Conservation (phyloP, 345 rosid species). For the Triadica sebifera region DNA sequence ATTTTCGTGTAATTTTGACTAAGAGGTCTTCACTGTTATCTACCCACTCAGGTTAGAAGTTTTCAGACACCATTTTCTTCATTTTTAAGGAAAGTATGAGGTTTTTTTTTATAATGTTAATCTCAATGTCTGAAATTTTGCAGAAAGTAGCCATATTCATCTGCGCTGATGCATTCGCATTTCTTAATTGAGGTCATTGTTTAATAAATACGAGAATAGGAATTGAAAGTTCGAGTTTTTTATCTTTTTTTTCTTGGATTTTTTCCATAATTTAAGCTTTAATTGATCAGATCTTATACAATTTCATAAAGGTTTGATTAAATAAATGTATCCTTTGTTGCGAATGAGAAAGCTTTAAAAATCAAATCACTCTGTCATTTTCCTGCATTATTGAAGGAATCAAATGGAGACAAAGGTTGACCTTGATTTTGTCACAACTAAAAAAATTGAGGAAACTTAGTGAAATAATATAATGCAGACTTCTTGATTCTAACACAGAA, state of each 20-base stretch:
- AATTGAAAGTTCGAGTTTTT: not conserved
- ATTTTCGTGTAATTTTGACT: constrained; percentile 75
- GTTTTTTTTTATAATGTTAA: not conserved
- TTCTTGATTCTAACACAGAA: not conserved
- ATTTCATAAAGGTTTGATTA: not conserved
- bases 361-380: not conserved
- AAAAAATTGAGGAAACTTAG: not conserved
- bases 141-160: not conserved
- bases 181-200: not conserved
- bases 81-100: not conserved
- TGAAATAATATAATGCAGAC: not conserved
- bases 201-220: not conserved
- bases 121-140: not conserved
- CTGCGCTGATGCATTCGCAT: not conserved
- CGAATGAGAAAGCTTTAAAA: not conserved
- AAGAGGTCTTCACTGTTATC: constrained; percentile 77
- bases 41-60: constrained; percentile 75
- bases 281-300: not conserved
- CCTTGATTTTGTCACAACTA: not conserved
- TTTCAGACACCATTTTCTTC: constrained; percentile 9
- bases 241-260: not conserved
- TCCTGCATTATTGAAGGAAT: not conserved
- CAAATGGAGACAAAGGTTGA: not conserved
- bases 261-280: not conserved
- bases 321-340: not conserved